A percentile compares a stretch with the other conserved stretches of the same genome.
phyloP scores from a whole-genome alignment of 352 stramenopile genomes.

The Globisporangium takayamanum region DNA sequence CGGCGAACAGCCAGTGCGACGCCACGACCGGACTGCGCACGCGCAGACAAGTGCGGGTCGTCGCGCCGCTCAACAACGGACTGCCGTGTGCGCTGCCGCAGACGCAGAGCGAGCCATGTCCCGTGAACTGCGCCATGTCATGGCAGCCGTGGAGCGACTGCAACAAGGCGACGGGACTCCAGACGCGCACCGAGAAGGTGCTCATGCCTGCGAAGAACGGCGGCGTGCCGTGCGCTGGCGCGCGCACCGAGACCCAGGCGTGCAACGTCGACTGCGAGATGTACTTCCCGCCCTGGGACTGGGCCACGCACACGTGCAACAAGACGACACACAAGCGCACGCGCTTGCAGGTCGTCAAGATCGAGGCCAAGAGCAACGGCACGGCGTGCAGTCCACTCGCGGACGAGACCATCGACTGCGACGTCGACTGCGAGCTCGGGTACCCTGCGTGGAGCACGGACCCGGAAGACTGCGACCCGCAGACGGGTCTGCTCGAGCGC shows the following conservation, averaged over 20 bases:
- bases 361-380: background rate
- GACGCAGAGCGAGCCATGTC: background rate
- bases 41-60: background rate
- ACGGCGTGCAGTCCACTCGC: background rate
- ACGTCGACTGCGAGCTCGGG: background rate
- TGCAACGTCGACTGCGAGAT: background rate
- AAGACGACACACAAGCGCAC: background rate
- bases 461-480: background rate
- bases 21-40: background rate
- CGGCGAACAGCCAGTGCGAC: no score
- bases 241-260: background rate
- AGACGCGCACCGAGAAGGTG: background rate
- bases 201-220: background rate
- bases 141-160: background rate
- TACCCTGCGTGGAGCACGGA: background rate
- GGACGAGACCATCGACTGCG: background rate
- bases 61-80: background rate
- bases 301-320: background rate
- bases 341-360: background rate
- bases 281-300: background rate
- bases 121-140: background rate
- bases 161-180: background rate
- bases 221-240: background rate
- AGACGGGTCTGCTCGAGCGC: slow-evolving; percentile 14
- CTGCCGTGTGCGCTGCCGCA: background rate